Evolutionary conservation across 805 yeast species (phyloP).

Genomic region (Cyberlindnera mrakii): DNA sequence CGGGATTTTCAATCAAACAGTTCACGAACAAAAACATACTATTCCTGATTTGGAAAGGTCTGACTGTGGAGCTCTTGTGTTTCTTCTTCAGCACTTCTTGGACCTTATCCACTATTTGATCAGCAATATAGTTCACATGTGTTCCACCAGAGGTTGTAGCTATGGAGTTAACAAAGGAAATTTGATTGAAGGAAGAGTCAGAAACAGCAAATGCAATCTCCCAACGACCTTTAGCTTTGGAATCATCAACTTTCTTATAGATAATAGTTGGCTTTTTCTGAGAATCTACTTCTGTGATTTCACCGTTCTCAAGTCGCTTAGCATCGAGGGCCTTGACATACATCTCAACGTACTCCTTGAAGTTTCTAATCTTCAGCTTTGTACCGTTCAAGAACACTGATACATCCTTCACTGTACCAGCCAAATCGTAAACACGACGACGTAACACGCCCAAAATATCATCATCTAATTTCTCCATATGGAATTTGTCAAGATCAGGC

Average conservation of each 20-base stretch:
- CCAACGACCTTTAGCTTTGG: constrained; percentile 54
- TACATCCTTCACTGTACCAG: constrained; percentile 87
- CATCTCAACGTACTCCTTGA: constrained; percentile 84
- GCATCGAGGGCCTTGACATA: constrained; percentile 71
- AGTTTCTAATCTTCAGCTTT: constrained; percentile 60
- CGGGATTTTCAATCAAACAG: constrained; percentile 92
- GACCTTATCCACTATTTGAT: constrained; percentile 75
- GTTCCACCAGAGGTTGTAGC: constrained; percentile 98
- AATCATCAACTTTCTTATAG: constrained; percentile 69
- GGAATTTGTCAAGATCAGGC: constrained; percentile 81
- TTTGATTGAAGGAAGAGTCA: constrained; percentile 85
- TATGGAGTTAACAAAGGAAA: constrained; percentile 94
- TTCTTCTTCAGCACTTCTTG: constrained; percentile 68
- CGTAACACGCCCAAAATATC: constrained; percentile 80
- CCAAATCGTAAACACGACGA: constrained; percentile 92
- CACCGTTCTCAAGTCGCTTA: constrained; percentile 26
- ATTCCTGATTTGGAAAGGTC: constrained; percentile 83
- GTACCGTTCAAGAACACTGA: constrained; percentile 74
- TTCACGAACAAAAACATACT: constrained; percentile 88
- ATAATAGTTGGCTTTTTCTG: constrained; percentile 56
- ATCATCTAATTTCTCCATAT: constrained; percentile 77
- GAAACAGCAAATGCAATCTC: constrained; percentile 93
- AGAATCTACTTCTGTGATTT: constrained; percentile 27
- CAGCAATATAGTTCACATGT: constrained; percentile 81
- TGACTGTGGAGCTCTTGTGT: constrained; percentile 59